Percentiles rank a stretch among this genome's conserved stretches.
Conservation (phyloP, 2,329 filamentous ascomycete species). For the Exophiala sideris region DNA sequence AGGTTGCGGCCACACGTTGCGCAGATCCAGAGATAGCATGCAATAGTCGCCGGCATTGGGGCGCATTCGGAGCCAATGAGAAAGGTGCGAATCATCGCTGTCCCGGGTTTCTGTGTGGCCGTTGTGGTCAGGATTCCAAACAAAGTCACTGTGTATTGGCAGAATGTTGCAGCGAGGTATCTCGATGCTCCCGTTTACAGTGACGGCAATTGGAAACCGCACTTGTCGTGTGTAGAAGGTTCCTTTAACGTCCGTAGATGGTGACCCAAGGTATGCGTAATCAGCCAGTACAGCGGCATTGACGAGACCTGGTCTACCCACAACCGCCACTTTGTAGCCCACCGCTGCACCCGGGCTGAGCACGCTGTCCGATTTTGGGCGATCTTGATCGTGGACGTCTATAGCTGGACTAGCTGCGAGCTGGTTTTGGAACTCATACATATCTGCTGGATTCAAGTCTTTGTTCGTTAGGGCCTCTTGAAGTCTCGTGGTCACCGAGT, state of each 20-base stretch:
- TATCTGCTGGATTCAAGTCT: slow-evolving; percentile 71
- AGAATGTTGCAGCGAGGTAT: slow-evolving; percentile 75
- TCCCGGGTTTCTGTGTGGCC: slow-evolving; percentile 30
- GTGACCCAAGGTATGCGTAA: slow-evolving; percentile 75
- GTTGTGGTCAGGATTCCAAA: slow-evolving; percentile 49
- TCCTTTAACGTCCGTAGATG: slow-evolving; percentile 64
- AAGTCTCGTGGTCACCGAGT: slow-evolving; percentile 76
- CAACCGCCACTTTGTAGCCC: slow-evolving; percentile 74
- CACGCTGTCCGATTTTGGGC: neutral
- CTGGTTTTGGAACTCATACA: slow-evolving; percentile 82
- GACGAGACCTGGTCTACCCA: slow-evolving; percentile 81
- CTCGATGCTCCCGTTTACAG: slow-evolving; percentile 88
- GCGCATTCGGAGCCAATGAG: slow-evolving; percentile 12
- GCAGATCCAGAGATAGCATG: slow-evolving; percentile 75
- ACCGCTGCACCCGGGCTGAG: slow-evolving; percentile 38
- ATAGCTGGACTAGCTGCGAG: slow-evolving; percentile 68
- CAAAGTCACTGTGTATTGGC: slow-evolving; percentile 66
- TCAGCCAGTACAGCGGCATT: slow-evolving; percentile 77
- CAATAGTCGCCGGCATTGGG: slow-evolving; percentile 61
- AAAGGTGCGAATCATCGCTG: slow-evolving; percentile 2
- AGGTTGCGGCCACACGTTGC: slow-evolving; percentile 84
- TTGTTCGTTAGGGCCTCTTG: slow-evolving; percentile 72
- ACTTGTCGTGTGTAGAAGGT: slow-evolving; percentile 82
- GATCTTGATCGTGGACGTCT: slow-evolving; percentile 10
- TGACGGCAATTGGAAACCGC: slow-evolving; percentile 75